Base-by-base conservation (phyloP, 2,329 filamentous ascomycete genomes). In the Aspergillus sp. region DNA sequence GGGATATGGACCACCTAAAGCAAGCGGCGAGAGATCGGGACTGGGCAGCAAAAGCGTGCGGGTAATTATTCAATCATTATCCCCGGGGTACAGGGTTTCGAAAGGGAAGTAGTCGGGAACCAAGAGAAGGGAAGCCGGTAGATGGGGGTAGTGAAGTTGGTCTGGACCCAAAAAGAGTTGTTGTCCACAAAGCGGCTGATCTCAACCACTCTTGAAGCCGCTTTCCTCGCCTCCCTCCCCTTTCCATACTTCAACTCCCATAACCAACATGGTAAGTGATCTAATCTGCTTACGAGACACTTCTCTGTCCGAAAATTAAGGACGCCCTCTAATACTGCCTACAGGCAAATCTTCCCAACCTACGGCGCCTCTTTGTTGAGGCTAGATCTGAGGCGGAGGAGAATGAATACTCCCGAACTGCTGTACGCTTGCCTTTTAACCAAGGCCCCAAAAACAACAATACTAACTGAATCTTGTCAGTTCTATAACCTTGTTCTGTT, bases 401-500 rank as follows among this genome's bases (percentile, higher is more conserved):
- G 76, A 90, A 95, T 73, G 90, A 92, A 59, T 95, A 98, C 65
- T 98, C 95, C 13, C 84, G 95, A 64, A 96, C 88, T 76, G 95
- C 95, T 52, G 95, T 97, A 79, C 70, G 89, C 76, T 41, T 55
- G 56, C 55, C 32, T 20, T 13, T 22, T 13, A 15, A 18, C 6
- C 17, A 32, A 7, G 4, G 26, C 15, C 11, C 11, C 9, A 20
- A 30, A 8, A 44, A 34, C 4, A 9, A 38, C n/a, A 42, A 18
- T 30, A 12, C 59, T 68, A 34, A 69, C 36, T 18, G 9, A 6
- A n/a, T 8, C 15, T 17, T 12, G 41, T 9, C 48, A 75, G 95
- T 99, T 99, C 74, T 99, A 99, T 78, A 98, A 99, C 69, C 86
- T 96, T 0, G 92, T 97, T 1, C 81, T 98, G 2, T 99, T 98